Evolutionary conservation across 805 yeast species (phyloP).

Genomic region (Sugiyamaella boreocaroliniensis): DNA sequence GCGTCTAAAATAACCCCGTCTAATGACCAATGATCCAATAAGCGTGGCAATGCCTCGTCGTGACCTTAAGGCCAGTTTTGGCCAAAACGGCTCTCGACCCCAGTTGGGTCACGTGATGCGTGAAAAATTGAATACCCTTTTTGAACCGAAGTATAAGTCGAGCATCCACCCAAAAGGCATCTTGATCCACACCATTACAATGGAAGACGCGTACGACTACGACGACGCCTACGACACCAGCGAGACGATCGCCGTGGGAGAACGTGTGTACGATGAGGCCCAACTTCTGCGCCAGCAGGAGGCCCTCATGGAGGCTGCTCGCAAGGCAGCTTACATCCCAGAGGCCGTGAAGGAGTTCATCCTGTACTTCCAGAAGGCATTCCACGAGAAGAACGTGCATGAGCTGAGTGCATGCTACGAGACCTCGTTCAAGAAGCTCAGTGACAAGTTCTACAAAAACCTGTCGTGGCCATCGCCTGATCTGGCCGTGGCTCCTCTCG

Average conservation of each 20-base stretch:
- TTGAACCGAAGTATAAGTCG: no score
- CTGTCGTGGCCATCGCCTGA: constrained; percentile 43
- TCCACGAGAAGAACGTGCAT: constrained; percentile 38
- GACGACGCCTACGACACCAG: constrained; percentile 12
- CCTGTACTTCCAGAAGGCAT: constrained; percentile 37
- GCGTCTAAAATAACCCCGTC: no score
- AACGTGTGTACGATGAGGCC: constrained; percentile 28
- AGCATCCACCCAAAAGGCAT: no score
- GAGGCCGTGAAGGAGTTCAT: constrained; percentile 40
- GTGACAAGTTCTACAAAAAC: constrained; percentile 39
- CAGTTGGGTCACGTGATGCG: not conserved
- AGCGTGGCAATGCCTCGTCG: no score
- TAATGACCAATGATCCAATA: no score
- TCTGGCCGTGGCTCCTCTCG: constrained; percentile 38
- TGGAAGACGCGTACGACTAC: constrained; percentile 19
- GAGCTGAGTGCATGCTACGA: constrained; percentile 42
- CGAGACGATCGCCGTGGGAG: constrained; percentile 22
- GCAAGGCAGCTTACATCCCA: constrained; percentile 32
- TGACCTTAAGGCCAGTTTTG: no score
- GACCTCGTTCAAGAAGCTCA: constrained; percentile 39
- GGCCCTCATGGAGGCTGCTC: constrained; percentile 19
- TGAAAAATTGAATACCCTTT: constrained; percentile 1
- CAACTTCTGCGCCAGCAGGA: constrained; percentile 30
- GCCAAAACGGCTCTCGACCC: no score
- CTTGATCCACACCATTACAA: not conserved